Conservation (phyloP, 495 filamentous ascomycete species). For the Xylaria palmicola region DNA sequence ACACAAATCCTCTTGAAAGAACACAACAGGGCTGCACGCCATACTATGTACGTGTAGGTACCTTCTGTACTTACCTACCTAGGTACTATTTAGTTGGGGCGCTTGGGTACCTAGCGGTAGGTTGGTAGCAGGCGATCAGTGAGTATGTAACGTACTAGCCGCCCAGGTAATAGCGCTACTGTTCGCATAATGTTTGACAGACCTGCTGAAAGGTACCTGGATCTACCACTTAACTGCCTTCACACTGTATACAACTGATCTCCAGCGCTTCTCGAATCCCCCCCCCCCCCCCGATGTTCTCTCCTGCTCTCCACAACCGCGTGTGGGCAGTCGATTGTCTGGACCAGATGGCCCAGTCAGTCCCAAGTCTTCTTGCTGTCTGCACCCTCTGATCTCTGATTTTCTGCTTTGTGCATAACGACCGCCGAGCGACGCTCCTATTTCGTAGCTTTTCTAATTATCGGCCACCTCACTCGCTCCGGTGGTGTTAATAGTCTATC, state of each 20-base stretch:
- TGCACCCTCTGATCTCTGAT: slow-evolving; percentile 13
- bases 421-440: not conserved
- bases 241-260: not conserved
- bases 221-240: not conserved
- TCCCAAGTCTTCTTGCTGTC: slow-evolving; percentile 1
- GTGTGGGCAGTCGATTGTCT: not conserved
- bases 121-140: no score
- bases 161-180: no score
- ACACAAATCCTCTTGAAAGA: no score
- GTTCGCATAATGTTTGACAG: not conserved
- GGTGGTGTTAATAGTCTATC: slow-evolving; percentile 44
- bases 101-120: no score
- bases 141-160: no score
- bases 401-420: slow-evolving; percentile 1
- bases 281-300: not conserved
- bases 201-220: not conserved
- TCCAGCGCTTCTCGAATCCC: not conserved
- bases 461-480: slow-evolving; percentile 50
- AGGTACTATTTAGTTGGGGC: no score
- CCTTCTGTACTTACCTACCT: no score
- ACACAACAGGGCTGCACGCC: no score
- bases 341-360: not conserved
- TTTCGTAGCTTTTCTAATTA: slow-evolving; percentile 31
- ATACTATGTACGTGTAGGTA: no score
- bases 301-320: not conserved